phyloP scores from a whole-genome alignment of 2,329 filamentous ascomycete species.

The Emergomyces orientalis region DNA sequence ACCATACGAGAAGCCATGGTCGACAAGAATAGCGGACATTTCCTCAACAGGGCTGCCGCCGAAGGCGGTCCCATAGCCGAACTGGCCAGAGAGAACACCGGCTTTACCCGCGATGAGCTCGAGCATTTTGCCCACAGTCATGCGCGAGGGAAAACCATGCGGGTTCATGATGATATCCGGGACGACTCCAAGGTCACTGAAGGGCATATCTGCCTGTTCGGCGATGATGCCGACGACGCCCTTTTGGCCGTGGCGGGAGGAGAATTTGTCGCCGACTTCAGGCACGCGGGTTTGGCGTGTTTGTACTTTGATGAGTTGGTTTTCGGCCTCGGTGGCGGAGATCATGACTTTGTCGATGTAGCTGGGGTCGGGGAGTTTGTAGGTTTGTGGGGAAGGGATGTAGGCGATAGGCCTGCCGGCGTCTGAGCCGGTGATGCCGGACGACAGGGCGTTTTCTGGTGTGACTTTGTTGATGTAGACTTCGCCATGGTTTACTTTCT shows the following conservation, averaged over 20 bases:
- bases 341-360: constrained; percentile 97
- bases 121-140: constrained; percentile 97
- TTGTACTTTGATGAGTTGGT: constrained; percentile 82
- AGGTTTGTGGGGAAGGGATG: constrained; percentile 47
- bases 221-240: constrained; percentile 95
- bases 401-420: constrained; percentile 41
- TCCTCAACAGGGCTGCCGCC: constrained; percentile 76
- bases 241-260: constrained; percentile 95
- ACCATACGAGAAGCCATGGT: constrained; percentile 88
- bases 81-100: constrained; percentile 71
- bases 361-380: constrained; percentile 71
- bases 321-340: constrained; percentile 78
- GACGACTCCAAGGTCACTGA: constrained; percentile 80
- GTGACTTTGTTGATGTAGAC: constrained; percentile 85
- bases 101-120: constrained; percentile 93
- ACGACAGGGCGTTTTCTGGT: constrained; percentile 66
- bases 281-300: constrained; percentile 92
- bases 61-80: constrained; percentile 85
- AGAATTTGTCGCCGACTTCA: constrained; percentile 97
- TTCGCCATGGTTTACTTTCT: constrained; percentile 66
- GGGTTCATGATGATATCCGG: constrained; percentile 99
- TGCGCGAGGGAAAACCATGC: constrained; percentile 97
- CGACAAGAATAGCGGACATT: constrained; percentile 75
- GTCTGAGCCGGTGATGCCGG: constrained; percentile 52
- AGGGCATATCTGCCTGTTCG: constrained; percentile 93